Evolutionary conservation across 129 eudicot genomes (phyloP).

Genomic region (Flaveria linearis): DNA sequence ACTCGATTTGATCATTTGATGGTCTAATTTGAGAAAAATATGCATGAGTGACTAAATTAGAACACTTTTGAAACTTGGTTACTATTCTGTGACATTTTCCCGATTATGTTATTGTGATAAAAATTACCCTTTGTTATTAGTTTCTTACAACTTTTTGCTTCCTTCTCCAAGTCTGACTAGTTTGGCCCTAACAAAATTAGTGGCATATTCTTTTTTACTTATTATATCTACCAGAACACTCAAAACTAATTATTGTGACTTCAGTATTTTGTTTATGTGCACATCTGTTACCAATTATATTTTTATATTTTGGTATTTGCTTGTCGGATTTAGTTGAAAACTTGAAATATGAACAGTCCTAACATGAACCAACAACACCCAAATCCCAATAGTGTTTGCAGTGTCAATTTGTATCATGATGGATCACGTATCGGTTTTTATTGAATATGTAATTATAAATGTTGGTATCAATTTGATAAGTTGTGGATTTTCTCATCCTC

Average conservation of each 20-base stretch:
- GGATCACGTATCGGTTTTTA: background rate
- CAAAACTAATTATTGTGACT: background rate
- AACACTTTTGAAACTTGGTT: too few relatives aligned
- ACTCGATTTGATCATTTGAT: too few relatives aligned
- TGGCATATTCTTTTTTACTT: background rate
- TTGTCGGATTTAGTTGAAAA: background rate
- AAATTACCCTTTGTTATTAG: too few relatives aligned
- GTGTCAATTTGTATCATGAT: background rate
- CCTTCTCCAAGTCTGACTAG: background rate
- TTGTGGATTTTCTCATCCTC: background rate
- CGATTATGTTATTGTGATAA: too few relatives aligned
- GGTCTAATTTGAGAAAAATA: too few relatives aligned
- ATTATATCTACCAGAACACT: background rate
- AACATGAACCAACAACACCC: background rate
- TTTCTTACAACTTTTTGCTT: background rate
- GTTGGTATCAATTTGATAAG: background rate
- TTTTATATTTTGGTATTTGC: background rate
- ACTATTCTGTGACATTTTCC: too few relatives aligned
- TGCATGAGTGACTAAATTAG: too few relatives aligned
- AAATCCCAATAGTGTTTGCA: background rate
- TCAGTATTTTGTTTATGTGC: background rate
- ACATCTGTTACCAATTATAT: too few relatives aligned
- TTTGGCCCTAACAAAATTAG: background rate
- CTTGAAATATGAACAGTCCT: background rate
- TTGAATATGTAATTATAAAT: background rate